Base-by-base conservation (phyloP, 2,329 filamentous ascomycete species). In the Leptodontidium sp. region DNA sequence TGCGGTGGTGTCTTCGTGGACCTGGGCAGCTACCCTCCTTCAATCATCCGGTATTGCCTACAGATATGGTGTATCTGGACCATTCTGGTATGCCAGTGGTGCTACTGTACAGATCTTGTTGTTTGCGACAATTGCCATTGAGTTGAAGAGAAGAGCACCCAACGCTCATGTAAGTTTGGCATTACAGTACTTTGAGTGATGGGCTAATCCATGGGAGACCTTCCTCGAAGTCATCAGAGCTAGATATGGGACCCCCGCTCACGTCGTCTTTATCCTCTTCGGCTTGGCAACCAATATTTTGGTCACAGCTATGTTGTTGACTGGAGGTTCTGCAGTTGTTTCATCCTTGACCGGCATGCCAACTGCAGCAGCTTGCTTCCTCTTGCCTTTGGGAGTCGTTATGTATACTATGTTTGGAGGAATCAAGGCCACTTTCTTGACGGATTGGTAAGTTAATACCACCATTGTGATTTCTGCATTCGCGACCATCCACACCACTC, bases 1-100 rank as follows among this genome's bases (percentile, higher is more conserved):
- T 5, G 94, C 93, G 17, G 94, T 97, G n/a, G 93, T 97, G 3
- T 94, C 91, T 17, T 94, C 91, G 5, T 97, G 94, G 94, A 97
- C 94, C 0, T 97, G 93, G 93, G 93, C 93, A 0, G 93, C 93
- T 26, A 96, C 93, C 0, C 83, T 95, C 1, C 84, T 96, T 2
- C 93, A 96, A 77, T 92, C 88, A 1, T 90, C 92, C 0, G 88
- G 90, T n/a, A 91, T 97, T 21, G 93, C 92, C 70, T 97, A 97
- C 79, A 84, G 88, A 71, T 95, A 95, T 77, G 88, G 89, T 61
- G 86, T 91, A 58, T 88, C 86, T 1, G 89, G 89, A 1, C 88
- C 89, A 1, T 91, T 91, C 78, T 88, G 85, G 86, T 90, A 90
- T 75, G 88, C 87, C 0, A 86, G 84, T 1, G 87, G 90, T n/a